Conservation (phyloP, 352 stramenopile genomes). For the Nothophytophthora sp. region DNA sequence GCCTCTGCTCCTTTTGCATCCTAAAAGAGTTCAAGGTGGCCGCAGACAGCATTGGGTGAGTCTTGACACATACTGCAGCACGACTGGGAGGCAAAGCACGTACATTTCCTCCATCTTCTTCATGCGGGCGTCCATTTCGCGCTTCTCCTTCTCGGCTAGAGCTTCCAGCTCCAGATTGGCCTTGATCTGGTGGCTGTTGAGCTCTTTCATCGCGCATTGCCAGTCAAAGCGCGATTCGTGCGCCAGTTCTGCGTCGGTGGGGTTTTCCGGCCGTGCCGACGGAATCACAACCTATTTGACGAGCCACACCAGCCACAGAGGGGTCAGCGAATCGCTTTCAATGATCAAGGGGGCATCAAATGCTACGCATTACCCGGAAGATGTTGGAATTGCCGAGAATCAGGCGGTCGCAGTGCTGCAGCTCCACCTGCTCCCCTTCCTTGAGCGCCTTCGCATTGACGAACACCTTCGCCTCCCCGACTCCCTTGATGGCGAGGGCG, state of each 20-base stretch:
- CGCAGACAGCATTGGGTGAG: neutral
- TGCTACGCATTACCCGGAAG: slow-evolving; percentile 49
- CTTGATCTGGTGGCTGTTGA: slow-evolving; percentile 77
- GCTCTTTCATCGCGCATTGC: slow-evolving; percentile 80
- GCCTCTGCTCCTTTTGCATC: slow-evolving; percentile 58
- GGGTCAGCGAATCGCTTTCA: neutral
- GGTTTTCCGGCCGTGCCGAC: slow-evolving; percentile 25
- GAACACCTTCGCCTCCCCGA: slow-evolving; percentile 56
- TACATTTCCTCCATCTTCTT: slow-evolving; percentile 79
- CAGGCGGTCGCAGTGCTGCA: slow-evolving; percentile 71
- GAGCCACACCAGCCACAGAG: neutral
- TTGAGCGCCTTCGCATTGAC: slow-evolving; percentile 67
- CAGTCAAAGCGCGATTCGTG: slow-evolving; percentile 67
- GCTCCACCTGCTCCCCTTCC: slow-evolving; percentile 26
- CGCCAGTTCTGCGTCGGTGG: slow-evolving; percentile 28
- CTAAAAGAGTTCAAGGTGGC: slow-evolving; percentile 5
- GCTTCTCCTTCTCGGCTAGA: slow-evolving; percentile 66
- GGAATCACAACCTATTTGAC: slow-evolving; percentile 54
- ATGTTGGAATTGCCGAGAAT: slow-evolving; percentile 81
- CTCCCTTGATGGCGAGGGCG: slow-evolving; percentile 31
- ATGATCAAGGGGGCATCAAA: neutral
- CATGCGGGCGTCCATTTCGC: slow-evolving; percentile 74
- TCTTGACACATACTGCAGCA: neutral
- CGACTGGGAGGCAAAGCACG: slow-evolving; percentile 1
- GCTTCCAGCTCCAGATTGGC: slow-evolving; percentile 55